Evolutionary conservation across 2,329 filamentous ascomycete species (phyloP).

Genomic region (Fusarium chlamydosporum): DNA sequence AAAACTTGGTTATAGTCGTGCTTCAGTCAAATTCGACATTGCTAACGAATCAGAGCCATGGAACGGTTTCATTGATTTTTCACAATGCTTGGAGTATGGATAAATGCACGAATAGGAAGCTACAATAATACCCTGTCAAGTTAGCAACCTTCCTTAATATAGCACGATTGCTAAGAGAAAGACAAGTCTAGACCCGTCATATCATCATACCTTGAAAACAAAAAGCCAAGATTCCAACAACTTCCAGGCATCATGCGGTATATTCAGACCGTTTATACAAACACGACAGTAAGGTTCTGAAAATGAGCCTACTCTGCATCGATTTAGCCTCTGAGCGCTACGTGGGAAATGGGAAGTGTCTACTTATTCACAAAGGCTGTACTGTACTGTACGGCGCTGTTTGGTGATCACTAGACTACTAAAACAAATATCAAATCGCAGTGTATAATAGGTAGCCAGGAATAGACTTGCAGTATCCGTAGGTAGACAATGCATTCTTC

Average conservation of each 20-base stretch:
- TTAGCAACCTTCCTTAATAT: slow-evolving; percentile 6
- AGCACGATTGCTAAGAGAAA: neutral
- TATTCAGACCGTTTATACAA: neutral
- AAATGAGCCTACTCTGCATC: neutral
- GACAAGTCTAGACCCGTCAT: slow-evolving; percentile 18
- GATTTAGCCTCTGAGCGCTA: neutral
- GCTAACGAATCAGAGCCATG: slow-evolving; percentile 33
- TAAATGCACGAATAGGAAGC: slow-evolving; percentile 26
- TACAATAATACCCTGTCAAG: slow-evolving; percentile 2
- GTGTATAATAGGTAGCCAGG: neutral
- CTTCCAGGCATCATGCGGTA: neutral
- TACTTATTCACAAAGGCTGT: neutral
- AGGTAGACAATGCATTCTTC: neutral
- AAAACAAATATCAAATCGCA: neutral
- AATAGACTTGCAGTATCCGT: neutral
- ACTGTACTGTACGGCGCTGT: neutral
- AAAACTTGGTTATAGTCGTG: slow-evolving; percentile 21
- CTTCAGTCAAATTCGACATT: slow-evolving; percentile 16
- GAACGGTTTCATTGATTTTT: slow-evolving; percentile 24
- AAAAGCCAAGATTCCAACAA: neutral
- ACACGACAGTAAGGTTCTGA: neutral
- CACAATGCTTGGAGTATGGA: slow-evolving; percentile 19
- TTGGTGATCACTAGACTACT: neutral
- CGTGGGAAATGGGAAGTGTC: neutral
- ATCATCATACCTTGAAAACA: neutral